These are phyloP conservation scores for Epichloe elymi DNA, from an alignment of 2,329 filamentous ascomycete genomes.

Conservation along the genomic window DNA sequence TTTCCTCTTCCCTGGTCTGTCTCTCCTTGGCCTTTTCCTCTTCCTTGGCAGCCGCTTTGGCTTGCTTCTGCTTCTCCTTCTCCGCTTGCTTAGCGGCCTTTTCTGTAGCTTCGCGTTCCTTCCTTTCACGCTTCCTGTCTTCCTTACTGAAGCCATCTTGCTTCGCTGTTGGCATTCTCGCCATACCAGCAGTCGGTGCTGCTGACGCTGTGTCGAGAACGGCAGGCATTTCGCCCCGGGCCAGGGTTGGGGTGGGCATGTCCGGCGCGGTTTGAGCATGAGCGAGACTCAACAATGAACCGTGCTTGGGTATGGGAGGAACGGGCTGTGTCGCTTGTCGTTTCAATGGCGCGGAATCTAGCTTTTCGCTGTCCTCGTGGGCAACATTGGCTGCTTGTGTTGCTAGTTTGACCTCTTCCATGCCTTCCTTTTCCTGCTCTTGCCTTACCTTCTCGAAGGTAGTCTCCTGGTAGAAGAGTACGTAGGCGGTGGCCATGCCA, in stretches of 20 bases:
- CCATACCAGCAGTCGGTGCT: constrained; percentile 2
- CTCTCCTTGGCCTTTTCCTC: constrained; percentile 13
- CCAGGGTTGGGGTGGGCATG: constrained; percentile 11
- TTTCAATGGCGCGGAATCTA: constrained; percentile 31
- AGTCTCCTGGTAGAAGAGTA: constrained; percentile 94
- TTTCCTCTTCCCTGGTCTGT: constrained; percentile 18
- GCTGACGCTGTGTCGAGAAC: constrained; percentile 1
- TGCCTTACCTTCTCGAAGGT: constrained; percentile 53
- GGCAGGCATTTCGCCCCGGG: constrained; percentile 7
- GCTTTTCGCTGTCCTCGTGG: constrained; percentile 32
- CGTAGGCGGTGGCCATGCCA: constrained; percentile 86
- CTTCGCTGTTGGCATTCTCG: constrained; percentile 14
- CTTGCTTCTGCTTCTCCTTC: constrained; percentile 25
- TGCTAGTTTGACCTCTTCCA: constrained; percentile 45
- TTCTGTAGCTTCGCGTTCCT: constrained; percentile 43
- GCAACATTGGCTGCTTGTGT: constrained; percentile 44
- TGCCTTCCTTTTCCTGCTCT: constrained; percentile 73
- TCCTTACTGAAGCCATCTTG: constrained; percentile 36
- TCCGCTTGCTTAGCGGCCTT: constrained; percentile 44
- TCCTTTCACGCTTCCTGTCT: constrained; percentile 54
- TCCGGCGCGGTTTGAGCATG: constrained; percentile 53
- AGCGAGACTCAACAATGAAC: constrained; percentile 45
- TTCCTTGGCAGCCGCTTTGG: constrained; percentile 21
- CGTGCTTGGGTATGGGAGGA: constrained; percentile 32
- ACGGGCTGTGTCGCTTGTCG: constrained; percentile 37